Percentiles rank a stretch among this genome's conserved stretches.
phyloP scores from a whole-genome alignment of 257 asterid species.

The Plantago major region DNA sequence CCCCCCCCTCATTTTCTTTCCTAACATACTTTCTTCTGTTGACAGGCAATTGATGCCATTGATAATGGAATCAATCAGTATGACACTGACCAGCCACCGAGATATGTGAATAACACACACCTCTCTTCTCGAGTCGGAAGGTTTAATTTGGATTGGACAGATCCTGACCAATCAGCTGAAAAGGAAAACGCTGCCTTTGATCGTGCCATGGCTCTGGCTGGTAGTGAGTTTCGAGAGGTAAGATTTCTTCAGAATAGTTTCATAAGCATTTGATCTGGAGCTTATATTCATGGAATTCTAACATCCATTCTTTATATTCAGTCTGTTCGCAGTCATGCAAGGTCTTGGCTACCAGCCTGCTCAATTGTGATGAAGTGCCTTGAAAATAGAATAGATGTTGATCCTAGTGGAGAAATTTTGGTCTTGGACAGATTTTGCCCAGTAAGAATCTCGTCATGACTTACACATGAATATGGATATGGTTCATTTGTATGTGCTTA shows the following conservation, averaged over 20 bases:
- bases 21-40: slow-evolving; percentile 13
- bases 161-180: slow-evolving; percentile 78
- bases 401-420: slow-evolving; percentile 79
- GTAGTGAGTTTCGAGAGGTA: slow-evolving; percentile 79
- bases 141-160: slow-evolving; percentile 80
- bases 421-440: slow-evolving; percentile 71
- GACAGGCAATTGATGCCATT: slow-evolving; percentile 82
- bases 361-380: slow-evolving; percentile 68
- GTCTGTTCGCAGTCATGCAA: slow-evolving; percentile 53
- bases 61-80: slow-evolving; percentile 89
- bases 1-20: not conserved
- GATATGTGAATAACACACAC: slow-evolving; percentile 70
- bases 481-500: not conserved
- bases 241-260: slow-evolving; percentile 17
- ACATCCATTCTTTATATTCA: slow-evolving; percentile 24
- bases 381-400: slow-evolving; percentile 58
- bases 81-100: slow-evolving; percentile 83
- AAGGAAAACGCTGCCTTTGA: slow-evolving; percentile 80
- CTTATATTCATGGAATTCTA: slow-evolving; percentile 9
- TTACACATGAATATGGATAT: not conserved
- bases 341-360: slow-evolving; percentile 90
- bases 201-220: slow-evolving; percentile 77
- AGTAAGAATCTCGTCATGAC: slow-evolving; percentile 37
- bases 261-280: not conserved
- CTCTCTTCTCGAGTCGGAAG: slow-evolving; percentile 85